These are phyloP conservation scores for Cryptomeria japonica DNA, from an alignment of 75 land plant genomes.

Conservation along the genomic window DNA sequence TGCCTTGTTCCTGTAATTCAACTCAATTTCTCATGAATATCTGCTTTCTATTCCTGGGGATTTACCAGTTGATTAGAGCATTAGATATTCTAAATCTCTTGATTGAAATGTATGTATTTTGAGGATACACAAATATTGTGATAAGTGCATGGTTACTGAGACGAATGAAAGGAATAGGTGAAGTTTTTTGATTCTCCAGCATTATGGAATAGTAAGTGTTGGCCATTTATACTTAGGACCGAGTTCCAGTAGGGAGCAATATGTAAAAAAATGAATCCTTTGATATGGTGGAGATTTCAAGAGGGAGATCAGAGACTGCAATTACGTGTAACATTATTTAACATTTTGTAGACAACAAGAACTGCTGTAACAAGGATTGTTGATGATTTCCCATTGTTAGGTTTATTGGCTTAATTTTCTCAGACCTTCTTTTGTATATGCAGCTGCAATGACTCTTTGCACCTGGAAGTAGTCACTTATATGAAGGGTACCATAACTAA, in stretches of 20 bases:
- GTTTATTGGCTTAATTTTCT: conserved; percentile 2
- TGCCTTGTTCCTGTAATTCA: not conserved
- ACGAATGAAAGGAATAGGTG: not conserved
- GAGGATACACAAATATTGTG: not conserved
- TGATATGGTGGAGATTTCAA: not conserved
- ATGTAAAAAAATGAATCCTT: not conserved
- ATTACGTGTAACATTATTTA: not conserved
- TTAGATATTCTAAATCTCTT: not conserved
- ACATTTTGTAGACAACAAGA: not conserved
- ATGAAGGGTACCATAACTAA: not conserved
- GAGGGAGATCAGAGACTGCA: not conserved
- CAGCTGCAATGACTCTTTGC: not conserved
- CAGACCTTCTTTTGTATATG: not conserved
- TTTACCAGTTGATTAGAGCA: not conserved
- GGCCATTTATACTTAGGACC: not conserved
- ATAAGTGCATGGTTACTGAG: not conserved
- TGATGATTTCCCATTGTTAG: not conserved
- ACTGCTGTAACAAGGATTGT: not conserved
- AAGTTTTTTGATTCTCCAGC: not conserved
- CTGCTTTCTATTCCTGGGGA: not conserved
- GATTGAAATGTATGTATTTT: not conserved
- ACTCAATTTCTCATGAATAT: conserved; percentile 1
- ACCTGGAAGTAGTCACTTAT: not conserved
- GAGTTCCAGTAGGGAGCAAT: not conserved
- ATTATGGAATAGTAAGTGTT: not conserved